Evolutionary conservation across 2,329 filamentous ascomycete species (phyloP).

Genomic region (Cladosporium sp.): DNA sequence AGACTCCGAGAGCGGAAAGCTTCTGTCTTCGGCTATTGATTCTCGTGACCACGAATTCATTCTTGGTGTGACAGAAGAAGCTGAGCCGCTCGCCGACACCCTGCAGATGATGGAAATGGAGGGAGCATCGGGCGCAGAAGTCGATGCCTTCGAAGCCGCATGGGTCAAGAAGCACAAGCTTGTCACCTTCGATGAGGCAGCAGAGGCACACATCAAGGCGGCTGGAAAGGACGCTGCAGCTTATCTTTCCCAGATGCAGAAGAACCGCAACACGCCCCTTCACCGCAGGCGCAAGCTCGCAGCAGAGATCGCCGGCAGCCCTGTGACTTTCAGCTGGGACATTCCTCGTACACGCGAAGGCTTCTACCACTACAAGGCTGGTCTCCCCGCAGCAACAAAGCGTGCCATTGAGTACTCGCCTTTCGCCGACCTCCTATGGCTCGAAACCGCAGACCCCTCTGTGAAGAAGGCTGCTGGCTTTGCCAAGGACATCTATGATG

Average conservation of each 20-base stretch:
- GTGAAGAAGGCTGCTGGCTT: conserved; percentile 76
- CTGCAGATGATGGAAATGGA: conserved; percentile 84
- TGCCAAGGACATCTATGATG: conserved; percentile 70
- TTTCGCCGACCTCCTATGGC: conserved; percentile 93
- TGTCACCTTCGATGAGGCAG: conserved; percentile 85
- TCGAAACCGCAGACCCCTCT: conserved; percentile 88
- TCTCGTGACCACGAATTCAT: conserved; percentile 97
- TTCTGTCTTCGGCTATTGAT: conserved; percentile 88
- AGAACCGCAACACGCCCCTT: conserved; percentile 74
- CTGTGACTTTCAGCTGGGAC: conserved; percentile 85
- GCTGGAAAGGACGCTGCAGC: conserved; percentile 31
- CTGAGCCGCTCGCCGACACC: conserved; percentile 80
- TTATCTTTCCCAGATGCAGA: conserved; percentile 38
- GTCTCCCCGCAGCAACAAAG: conserved; percentile 85
- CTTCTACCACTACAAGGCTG: conserved; percentile 85
- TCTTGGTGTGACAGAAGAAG: conserved; percentile 76
- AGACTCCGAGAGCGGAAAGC: conserved; percentile 88
- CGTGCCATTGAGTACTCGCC: conserved; percentile 88
- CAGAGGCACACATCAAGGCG: conserved; percentile 38
- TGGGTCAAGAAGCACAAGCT: conserved; percentile 88
- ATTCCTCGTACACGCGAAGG: conserved; percentile 90
- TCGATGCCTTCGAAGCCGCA: conserved; percentile 79
- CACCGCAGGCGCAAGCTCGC: conserved; percentile 74
- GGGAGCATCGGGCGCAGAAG: conserved; percentile 75
- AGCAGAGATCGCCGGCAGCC: conserved; percentile 62